Conservation (phyloP, 2,329 filamentous ascomycete genomes). For the Akanthomyces lecanii region DNA sequence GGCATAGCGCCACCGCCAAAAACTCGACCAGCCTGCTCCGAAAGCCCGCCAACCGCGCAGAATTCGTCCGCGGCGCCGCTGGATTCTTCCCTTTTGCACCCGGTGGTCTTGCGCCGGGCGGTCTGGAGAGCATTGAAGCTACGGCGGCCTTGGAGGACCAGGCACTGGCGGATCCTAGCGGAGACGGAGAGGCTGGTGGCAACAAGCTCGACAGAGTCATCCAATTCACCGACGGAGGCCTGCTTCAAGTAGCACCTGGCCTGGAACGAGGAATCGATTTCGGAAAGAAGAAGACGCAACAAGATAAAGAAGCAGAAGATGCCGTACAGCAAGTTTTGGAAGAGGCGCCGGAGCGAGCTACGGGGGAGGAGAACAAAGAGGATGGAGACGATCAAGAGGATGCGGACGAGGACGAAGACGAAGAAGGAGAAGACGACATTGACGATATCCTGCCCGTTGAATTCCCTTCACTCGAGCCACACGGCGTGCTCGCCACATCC, state of each 20-base stretch:
- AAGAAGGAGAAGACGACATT: slow-evolving; percentile 58
- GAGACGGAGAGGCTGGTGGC: slow-evolving; percentile 39
- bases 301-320: slow-evolving; percentile 58
- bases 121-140: slow-evolving; percentile 80
- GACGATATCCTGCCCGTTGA: slow-evolving; percentile 87
- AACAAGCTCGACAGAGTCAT: slow-evolving; percentile 79
- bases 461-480: slow-evolving; percentile 85
- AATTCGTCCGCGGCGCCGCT: slow-evolving; percentile 88
- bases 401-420: slow-evolving; percentile 24
- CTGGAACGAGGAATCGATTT: slow-evolving; percentile 75
- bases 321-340: slow-evolving; percentile 64
- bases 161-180: slow-evolving; percentile 49
- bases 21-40: slow-evolving; percentile 87
- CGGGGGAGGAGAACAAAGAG: slow-evolving; percentile 28
- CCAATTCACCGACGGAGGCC: slow-evolving; percentile 70
- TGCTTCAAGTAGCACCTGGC: slow-evolving; percentile 79
- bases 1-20: slow-evolving; percentile 85
- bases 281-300: slow-evolving; percentile 50
- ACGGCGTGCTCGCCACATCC: slow-evolving; percentile 68
- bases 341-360: slow-evolving; percentile 43
- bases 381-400: slow-evolving; percentile 26
- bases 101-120: slow-evolving; percentile 76
- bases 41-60: slow-evolving; percentile 79
- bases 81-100: slow-evolving; percentile 94
- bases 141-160: slow-evolving; percentile 81